Evolutionary conservation across 805 yeast species (phyloP).

Genomic region (Grigorovia transvaalensis): DNA sequence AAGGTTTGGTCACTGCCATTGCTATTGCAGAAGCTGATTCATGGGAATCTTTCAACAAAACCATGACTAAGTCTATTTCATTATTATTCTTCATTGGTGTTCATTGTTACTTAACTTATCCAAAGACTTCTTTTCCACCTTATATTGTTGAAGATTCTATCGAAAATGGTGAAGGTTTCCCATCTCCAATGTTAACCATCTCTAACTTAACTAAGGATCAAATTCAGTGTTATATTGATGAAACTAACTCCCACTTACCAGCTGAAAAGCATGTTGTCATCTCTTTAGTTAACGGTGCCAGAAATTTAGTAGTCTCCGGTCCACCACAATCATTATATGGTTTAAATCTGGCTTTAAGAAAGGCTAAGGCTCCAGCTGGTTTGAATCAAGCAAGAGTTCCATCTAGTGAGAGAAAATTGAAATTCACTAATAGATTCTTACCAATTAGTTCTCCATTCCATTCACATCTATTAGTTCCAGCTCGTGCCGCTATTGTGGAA

Average conservation of each 20-base stretch:
- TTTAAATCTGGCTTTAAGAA: conserved; percentile 81
- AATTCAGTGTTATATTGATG: conserved; percentile 68
- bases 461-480: conserved; percentile 69
- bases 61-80: conserved; percentile 69
- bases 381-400: conserved; percentile 94
- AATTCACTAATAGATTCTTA: conserved; percentile 85
- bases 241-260: conserved; percentile 91
- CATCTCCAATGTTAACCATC: conserved; percentile 94
- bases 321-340: conserved; percentile 98
- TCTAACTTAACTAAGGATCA: conserved; percentile 76
- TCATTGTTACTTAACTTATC: conserved; percentile 81
- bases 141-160: conserved; percentile 83
- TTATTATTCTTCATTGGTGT: conserved; percentile 88
- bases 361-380: conserved; percentile 89
- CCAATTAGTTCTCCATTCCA: conserved; percentile 97
- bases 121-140: conserved; percentile 90
- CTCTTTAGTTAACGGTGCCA: conserved; percentile 89
- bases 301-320: conserved; percentile 91
- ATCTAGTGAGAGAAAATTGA: conserved; percentile 83
- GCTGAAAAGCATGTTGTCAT: conserved; percentile 80
- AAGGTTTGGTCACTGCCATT: conserved; percentile 86
- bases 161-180: conserved; percentile 91
- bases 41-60: conserved; percentile 72
- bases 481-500: conserved; percentile 52
- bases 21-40: conserved; percentile 74